Conservation (phyloP, 1,139 yeast species). For the Geotrichum fermentans region DNA sequence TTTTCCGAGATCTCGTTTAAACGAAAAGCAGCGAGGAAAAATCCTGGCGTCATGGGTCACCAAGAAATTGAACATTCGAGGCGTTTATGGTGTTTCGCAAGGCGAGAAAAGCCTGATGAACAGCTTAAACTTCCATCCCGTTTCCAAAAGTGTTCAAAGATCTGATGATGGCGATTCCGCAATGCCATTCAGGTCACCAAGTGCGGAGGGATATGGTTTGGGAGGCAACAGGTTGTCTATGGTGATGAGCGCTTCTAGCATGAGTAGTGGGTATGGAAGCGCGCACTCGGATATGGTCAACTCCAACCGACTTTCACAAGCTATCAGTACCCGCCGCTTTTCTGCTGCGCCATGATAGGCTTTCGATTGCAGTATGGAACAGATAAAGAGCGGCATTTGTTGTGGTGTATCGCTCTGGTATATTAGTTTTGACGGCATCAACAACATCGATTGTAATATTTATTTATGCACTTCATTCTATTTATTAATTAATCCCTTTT, state of each 20-base stretch:
- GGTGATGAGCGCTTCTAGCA: neutral
- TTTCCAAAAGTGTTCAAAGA: neutral
- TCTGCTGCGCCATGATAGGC: neutral
- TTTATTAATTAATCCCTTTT: too few relatives aligned
- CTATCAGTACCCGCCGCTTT: neutral
- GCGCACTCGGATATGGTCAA: neutral
- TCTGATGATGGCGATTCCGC: neutral
- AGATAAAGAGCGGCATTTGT: neutral
- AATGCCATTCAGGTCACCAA: too few relatives aligned
- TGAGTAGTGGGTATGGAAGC: neutral
- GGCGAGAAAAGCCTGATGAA: conserved; percentile 28
- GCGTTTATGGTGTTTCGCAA: conserved; percentile 37
- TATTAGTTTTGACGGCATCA: neutral
- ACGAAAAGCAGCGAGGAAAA: conserved; percentile 70
- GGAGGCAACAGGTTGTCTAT: neutral
- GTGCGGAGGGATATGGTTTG: too few relatives aligned
- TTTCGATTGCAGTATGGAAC: neutral
- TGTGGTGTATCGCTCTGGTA: neutral
- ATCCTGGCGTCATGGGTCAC: conserved; percentile 54
- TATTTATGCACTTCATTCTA: too few relatives aligned
- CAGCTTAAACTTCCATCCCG: neutral
- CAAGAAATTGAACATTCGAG: conserved; percentile 39
- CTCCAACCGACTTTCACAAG: neutral
- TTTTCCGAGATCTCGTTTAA: conserved; percentile 64
- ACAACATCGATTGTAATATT: neutral